phyloP scores from a whole-genome alignment of 139 green algal genomes.

The Spirogloea muscicola region DNA sequence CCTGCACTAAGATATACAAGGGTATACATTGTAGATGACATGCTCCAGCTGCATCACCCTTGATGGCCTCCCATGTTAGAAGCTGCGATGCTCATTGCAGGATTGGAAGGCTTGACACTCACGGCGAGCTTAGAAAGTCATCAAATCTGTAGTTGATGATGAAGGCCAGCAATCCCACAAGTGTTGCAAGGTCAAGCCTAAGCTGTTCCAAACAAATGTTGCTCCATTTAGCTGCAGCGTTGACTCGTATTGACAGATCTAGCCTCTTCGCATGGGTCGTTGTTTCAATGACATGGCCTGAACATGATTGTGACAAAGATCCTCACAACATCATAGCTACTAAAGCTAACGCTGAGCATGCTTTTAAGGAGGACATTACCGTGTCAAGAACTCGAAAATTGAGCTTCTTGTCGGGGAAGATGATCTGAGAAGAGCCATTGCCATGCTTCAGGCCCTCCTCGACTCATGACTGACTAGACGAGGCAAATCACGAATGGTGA shows the following conservation, averaged over 20 bases:
- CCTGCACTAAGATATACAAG: background rate
- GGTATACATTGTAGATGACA: background rate
- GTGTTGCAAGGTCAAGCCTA: constrained; percentile 6
- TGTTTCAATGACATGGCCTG: too few species aligned
- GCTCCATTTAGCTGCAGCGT: too few species aligned
- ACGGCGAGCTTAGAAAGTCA: constrained; percentile 6
- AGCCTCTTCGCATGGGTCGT: too few species aligned
- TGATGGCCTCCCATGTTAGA: background rate
- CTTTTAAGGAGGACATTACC: background rate
- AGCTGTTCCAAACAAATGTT: too few species aligned
- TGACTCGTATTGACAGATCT: too few species aligned
- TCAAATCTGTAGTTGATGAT: constrained; percentile 14
- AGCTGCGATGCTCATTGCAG: background rate
- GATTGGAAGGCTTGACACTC: background rate
- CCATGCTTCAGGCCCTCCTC: too few species aligned
- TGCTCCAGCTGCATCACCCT: background rate
- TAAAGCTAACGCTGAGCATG: background rate
- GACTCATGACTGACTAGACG: too few species aligned
- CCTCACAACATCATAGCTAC: too few species aligned
- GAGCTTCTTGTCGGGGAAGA: constrained; percentile 26
- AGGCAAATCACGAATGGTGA: too few species aligned
- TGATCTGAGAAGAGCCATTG: too few species aligned
- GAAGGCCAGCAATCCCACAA: constrained; percentile 13
- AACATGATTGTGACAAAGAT: too few species aligned
- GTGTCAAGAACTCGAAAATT: constrained; percentile 7